Evolutionary conservation across 352 stramenopile species (phyloP), one percentile per base, ranked within the genome.

Genomic region (Phytophthora cryptogea): DNA sequence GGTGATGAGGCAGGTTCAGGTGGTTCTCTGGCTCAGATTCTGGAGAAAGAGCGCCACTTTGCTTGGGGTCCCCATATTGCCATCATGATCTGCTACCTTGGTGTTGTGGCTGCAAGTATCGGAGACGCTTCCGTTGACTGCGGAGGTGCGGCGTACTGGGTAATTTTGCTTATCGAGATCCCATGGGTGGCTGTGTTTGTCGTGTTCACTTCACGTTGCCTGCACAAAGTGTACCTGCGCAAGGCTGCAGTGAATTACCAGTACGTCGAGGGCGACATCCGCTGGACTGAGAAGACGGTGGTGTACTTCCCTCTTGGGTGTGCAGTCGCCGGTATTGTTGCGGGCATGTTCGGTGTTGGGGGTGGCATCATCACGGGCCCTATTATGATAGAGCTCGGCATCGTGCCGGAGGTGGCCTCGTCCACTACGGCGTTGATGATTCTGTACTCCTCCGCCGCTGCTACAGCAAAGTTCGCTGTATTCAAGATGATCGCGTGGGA

Each of bases 401-500:
- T 75, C 23, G 62, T 72, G 16, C 63, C 63, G 0, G 74, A 86
- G 32, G 82, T 88, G 8, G 72, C 74, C 28, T 72, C 67, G 2
- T 61, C 67, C 17, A 76, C 63, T 2, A 70, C 63, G 41, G 67
- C 67, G 8, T 26, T 72, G 23, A 72, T 87, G 54, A 76, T 88
- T 55, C 48, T 90, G 42, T 90, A 82, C 61, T 80, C 74, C 16
- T 75, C 78, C 10, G 75, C 76, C 8, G 70, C 76, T 11, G 74
- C 79, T 6, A 80, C 76, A 14, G 66, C 68, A 54, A 83, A 89
- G 61, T 86, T 82, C 39, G 70, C 72, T 36, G 54, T 87, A 16
- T 83, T 85, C 44, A 57, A 78, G 35, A 68, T 81, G 70, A 75
- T 87, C 59, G 57, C 67, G 13, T 89, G 74, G 69, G 74, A 83